Base-by-base conservation (phyloP, 2,329 filamentous ascomycete species). In the Hymenoscyphus albidus region DNA sequence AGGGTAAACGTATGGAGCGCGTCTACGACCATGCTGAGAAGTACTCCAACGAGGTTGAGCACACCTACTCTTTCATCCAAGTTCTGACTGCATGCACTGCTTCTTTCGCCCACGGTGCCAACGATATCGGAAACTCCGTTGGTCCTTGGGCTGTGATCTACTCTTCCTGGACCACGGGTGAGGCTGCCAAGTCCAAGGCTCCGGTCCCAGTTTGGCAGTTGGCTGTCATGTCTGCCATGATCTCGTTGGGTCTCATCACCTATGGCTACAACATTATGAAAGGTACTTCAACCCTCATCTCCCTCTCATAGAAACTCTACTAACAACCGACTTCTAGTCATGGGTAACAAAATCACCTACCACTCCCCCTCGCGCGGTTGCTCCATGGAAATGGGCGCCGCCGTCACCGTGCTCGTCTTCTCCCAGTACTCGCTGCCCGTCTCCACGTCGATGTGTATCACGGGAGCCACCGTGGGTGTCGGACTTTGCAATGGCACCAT, bases 211-310 rank as follows among this genome's bases (percentile, higher is more conserved):
- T 90, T 57, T 94, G 91, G 91, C 89, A 92, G 77, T 83, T 93
- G 62, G 90, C 87, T 60, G 88, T 93, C 18, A 79, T 90, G 13
- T 82, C 86, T 32, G 75, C 80, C 1, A 85, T 81, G 48, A 87
- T 92, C 73, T 90, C 83, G 58, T 68, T 87, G 54, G 90, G 89
- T 70, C 81, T 92, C 64, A 81, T 88, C 73, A 92, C 89, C 14
- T 92, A 92, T 72, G 90, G 89, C 10, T 92, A 92, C 80, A 92
- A 92, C 80, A 92, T 92, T 78, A 92, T 92, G 89, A 91, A 90
- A 80, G 86, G 84, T 86, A 78, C 76, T 82, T 69, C 12, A n/a
- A 3, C 5, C 5, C 31, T 5, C 14, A 3, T n/a, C 9, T 27
- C 22, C 14, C 13, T 10, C 16, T n/a, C 7, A 35, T 35, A 7